These are phyloP conservation scores for Nakaseomyces kungkrabaensis DNA, from an alignment of 1,139 yeast genomes.

Conservation along the genomic window DNA sequence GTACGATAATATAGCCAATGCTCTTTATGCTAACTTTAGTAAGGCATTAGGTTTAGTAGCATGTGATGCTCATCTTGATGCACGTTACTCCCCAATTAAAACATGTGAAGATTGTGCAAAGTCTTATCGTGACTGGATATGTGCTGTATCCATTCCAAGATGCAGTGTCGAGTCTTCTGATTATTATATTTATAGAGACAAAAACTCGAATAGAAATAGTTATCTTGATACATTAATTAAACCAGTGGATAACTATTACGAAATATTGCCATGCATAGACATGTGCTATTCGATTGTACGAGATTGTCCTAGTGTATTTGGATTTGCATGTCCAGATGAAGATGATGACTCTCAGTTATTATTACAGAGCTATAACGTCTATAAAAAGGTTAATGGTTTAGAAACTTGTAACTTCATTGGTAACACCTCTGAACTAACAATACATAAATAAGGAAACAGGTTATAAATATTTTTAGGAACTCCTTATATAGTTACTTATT, in stretches of 20 bases:
- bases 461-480: neutral
- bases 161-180: slow-evolving; percentile 48
- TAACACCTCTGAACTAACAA: slow-evolving; percentile 9
- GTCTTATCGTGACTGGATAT: slow-evolving; percentile 80
- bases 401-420: slow-evolving; percentile 47
- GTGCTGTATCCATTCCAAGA: slow-evolving; percentile 84
- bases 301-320: slow-evolving; percentile 73
- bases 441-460: neutral
- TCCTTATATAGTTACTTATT: neutral
- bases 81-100: slow-evolving; percentile 61
- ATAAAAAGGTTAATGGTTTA: slow-evolving; percentile 21
- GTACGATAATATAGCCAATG: slow-evolving; percentile 57
- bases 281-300: slow-evolving; percentile 70
- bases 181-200: slow-evolving; percentile 41
- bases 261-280: slow-evolving; percentile 77
- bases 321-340: slow-evolving; percentile 57
- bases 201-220: slow-evolving; percentile 50
- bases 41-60: slow-evolving; percentile 67
- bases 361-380: slow-evolving; percentile 42
- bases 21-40: slow-evolving; percentile 54
- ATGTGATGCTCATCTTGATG: slow-evolving; percentile 65
- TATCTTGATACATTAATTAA: slow-evolving; percentile 45
- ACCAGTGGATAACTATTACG: slow-evolving; percentile 60
- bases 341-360: slow-evolving; percentile 31
- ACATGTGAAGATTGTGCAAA: slow-evolving; percentile 63